Base-by-base conservation (phyloP, 176 grass and related monocot genomes). In the Alloteropsis semialata region DNA sequence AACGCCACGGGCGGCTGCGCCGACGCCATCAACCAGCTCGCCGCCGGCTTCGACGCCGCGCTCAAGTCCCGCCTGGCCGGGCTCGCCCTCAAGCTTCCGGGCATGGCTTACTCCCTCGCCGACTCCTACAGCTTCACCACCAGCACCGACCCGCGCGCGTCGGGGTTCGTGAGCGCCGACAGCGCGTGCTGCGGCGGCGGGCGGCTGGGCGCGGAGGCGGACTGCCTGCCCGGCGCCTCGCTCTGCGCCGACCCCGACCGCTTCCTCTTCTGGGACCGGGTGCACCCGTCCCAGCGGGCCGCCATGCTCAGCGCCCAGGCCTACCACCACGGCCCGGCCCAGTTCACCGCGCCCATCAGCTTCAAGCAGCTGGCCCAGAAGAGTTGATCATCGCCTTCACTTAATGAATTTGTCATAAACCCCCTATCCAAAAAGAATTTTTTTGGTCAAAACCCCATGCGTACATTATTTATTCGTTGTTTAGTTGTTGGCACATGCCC, bases 151-250 rank as follows among this genome's bases (percentile, higher is more conserved):
- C 73, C 83, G 1, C 1, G 4, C 10, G 60, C 58, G 29, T 29
- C 38, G 25, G 83, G 83, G n/a, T 85, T 57, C 65, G 56, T 13
- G 3, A 29, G 56, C 74, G 25, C 14, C n/a, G 34, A 41, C 48
- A 6, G 15, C 24, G 83, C 83, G 2, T 85, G 83, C 65, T 85
- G 83, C 64, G 83, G 83, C 29, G 46, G 60, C 18, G 83, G 83
- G 1, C 19, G 22, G 54, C 53, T 78, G 3, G 38, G 54, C 32
- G 71, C 72, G 1, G 65, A 79, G 30, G 27, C 5, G 0, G 27
- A 11, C 8, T 89, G 81, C 73, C 18, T 19, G 6, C 57, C 24
- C 15, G 76, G 41, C 53, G 8, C 41, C 19, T 13, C 13, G 4
- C 14, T 85, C 39, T 90, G 88, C 27, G 24, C n/a, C 5, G n/a